Evolutionary conservation across 345 rosid genomes (phyloP), one percentile per base, ranked within the genome.

Genomic region (Passiflora organensis): DNA sequence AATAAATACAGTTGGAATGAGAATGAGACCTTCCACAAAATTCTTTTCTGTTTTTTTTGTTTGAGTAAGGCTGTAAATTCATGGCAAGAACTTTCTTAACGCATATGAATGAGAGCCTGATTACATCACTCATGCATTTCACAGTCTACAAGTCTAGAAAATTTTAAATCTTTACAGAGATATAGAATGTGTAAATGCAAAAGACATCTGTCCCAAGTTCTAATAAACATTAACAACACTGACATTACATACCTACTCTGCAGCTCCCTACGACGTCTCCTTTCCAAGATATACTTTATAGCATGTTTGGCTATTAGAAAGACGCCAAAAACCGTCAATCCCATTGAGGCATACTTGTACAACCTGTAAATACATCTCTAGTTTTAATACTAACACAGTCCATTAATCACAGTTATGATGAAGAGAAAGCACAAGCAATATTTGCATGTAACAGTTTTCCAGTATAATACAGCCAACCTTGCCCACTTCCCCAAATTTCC

Each of bases 401-500:
- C 14, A 9, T 13, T 41, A 44, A 20, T 59, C 14, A 43, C 14
- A 21, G 37, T 25, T 43, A 15, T 52, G 21, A 19, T 1, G 16
- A 39, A 23, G 52, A 28, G 34, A 43, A 15, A 32, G 10, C 19
- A 15, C 42, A 44, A 49, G 20, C 16, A 59, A 37, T 56, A 9
- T 32, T 13, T 50, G 51, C 43, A 19, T 36, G 32, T 10, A 51
- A 28, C 12, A 13, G 20, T 32, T 36, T 16, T 20, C 2, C n/a
- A 41, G 25, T 43, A 58, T 25, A 41, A 61, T 12, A 5, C 28
- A 48, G 51, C 28, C 51, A 64, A 91, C 97, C 95, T 87, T 60
- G 95, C 86, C 88, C 88, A 83, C 69, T 85, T 76, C 51, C 95
- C 96, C 51, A 83, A 75, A 73, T 80, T 76, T 54, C 73, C 76